phyloP scores from a whole-genome alignment of 805 yeast species.

The Starmerella scarabaei region DNA sequence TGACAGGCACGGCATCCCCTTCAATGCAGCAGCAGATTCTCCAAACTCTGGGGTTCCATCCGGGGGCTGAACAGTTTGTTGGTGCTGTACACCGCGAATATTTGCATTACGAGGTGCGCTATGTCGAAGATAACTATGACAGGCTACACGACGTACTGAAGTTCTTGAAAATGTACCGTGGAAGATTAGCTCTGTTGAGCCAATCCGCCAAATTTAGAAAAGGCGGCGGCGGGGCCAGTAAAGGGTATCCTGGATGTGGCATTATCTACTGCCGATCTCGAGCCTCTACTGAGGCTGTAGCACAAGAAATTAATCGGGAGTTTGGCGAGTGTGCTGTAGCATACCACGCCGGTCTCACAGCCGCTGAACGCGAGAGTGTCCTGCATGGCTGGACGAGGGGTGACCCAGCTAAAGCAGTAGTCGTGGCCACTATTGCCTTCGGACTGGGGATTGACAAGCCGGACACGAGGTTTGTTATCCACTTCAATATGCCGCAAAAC shows the following conservation, averaged over 20 bases:
- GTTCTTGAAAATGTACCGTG: constrained; percentile 19
- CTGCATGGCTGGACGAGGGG: constrained; percentile 74
- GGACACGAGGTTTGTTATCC: constrained; percentile 84
- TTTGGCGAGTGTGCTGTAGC: constrained; percentile 55
- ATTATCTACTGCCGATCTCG: constrained; percentile 90
- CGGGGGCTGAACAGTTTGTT: constrained; percentile 44
- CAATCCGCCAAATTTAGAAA: background rate
- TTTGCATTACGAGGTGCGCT: constrained; percentile 61
- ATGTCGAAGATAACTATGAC: constrained; percentile 33
- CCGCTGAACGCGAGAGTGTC: constrained; percentile 44
- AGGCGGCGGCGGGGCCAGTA: background rate
- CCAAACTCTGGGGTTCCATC: constrained; percentile 49
- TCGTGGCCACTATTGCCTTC: constrained; percentile 95
- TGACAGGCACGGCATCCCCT: constrained; percentile 89
- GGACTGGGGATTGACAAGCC: constrained; percentile 99
- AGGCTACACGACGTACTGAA: constrained; percentile 17
- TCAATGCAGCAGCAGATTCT: constrained; percentile 34
- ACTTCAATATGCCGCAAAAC: constrained; percentile 74
- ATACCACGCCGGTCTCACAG: constrained; percentile 83
- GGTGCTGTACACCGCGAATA: constrained; percentile 86
- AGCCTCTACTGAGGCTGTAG: constrained; percentile 62
- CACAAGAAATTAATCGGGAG: constrained; percentile 45
- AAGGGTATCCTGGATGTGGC: constrained; percentile 36
- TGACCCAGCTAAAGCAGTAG: constrained; percentile 41
- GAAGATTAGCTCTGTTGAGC: constrained; percentile 8